Percentiles rank a stretch among this genome's conserved stretches.
These are phyloP conservation scores for Hyphopichia pseudoburtonii DNA, from an alignment of 1,139 yeast species.

Conservation along the genomic window DNA sequence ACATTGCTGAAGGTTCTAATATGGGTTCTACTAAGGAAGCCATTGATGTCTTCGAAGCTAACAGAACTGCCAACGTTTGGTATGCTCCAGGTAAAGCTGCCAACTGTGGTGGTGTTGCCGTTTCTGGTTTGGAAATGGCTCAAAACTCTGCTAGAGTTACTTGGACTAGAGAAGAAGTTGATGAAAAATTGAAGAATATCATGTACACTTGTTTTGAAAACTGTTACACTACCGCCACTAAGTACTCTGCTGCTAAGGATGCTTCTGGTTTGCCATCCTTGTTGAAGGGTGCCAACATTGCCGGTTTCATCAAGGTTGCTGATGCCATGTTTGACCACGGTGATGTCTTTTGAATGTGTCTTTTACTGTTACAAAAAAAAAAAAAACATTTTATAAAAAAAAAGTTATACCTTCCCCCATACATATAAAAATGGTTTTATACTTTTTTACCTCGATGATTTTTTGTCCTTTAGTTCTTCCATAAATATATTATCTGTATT, in stretches of 20 bases:
- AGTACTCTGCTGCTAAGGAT: slow-evolving; percentile 72
- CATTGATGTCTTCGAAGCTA: slow-evolving; percentile 87
- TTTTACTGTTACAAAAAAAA: slow-evolving; percentile 19
- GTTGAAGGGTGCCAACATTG: slow-evolving; percentile 98
- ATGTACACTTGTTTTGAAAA: slow-evolving; percentile 92
- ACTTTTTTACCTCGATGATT: too few species aligned
- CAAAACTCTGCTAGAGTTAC: slow-evolving; percentile 93
- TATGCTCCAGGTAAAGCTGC: slow-evolving; percentile 99
- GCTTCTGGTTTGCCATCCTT: slow-evolving; percentile 73
- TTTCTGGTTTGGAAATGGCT: slow-evolving; percentile 98
- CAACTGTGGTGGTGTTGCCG: slow-evolving; percentile 99
- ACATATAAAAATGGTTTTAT: too few species aligned
- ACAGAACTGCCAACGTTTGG: slow-evolving; percentile 83
- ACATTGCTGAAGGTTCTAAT: slow-evolving; percentile 97
- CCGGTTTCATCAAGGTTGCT: slow-evolving; percentile 97
- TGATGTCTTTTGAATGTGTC: slow-evolving; percentile 69
- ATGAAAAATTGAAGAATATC: slow-evolving; percentile 79
- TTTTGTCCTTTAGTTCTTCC: too few species aligned
- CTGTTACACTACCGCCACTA: slow-evolving; percentile 84
- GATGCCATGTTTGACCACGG: slow-evolving; percentile 98
- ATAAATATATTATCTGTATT: too few species aligned
- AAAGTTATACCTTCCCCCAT: too few species aligned
- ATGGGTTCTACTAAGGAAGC: slow-evolving; percentile 99
- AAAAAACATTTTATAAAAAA: neutral
- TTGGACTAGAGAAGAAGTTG: slow-evolving; percentile 91